Base-by-base conservation (phyloP, 148 eudicot species). In the Persicaria maculosa region DNA sequence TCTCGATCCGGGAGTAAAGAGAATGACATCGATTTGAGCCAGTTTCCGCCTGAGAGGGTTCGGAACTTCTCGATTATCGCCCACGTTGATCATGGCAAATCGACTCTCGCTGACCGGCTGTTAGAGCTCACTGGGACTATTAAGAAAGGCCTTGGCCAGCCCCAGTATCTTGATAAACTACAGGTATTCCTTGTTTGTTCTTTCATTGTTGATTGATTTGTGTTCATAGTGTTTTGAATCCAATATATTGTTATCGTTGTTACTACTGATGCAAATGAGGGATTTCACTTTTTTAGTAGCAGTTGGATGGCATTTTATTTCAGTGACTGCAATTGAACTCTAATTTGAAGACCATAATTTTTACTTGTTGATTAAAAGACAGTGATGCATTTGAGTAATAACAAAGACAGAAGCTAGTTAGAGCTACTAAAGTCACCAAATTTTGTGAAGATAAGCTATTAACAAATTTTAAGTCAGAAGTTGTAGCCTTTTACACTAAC, bases 81-180 rank as follows among this genome's bases (percentile, higher is more conserved):
- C 6, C 98, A 94, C 77, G 95, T 94, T 22, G 98, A 94, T 78
- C 98, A 94, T 68, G 98, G 98, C 3, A 94, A 94, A 69, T 94
- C 98, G 2, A 94, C 98, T 1, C 85, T 94, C 19, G 98, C 98
- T 78, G 98, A 94, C 75, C 83, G 98, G 36, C 84, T 94, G 71
- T 78, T 94, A 80, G 98, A 94, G 86, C 92, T 91, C 75, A 94
- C 98, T 40, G 92, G 90, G 45, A 94, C 98, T 57, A 94, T 94
- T 43, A 86, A 76, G 84, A 92, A 82, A 80, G 98, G 98, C 7
- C 93, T 74, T 84, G 98, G 98, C 3, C 97, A 91, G 43, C 96
- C 98, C 75, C 98, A 93, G 84, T 94, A 88, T 71, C 90, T 94
- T 17, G 98, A 94, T 78, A 94, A 94, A 77, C 81, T 91, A 69